Percentiles rank a stretch among this genome's conserved stretches.
These are phyloP conservation scores for Colletotrichum lupini DNA, from an alignment of 2,329 filamentous ascomycete species.

Conservation along the genomic window DNA sequence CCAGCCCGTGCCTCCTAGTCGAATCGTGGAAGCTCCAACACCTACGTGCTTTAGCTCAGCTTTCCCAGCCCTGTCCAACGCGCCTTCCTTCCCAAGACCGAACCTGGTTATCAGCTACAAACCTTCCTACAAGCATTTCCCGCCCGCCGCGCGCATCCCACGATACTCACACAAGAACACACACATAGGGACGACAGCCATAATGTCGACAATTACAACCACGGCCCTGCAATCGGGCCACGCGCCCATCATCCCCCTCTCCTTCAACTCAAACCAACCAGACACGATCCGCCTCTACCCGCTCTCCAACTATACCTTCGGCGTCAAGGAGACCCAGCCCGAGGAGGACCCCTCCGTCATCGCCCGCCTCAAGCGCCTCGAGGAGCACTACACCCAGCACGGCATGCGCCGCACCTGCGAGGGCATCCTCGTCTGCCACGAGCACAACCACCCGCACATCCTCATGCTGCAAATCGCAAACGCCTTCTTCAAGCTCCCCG, in stretches of 20 bases:
- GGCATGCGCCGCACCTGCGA: conserved; percentile 98
- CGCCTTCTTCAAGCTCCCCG: conserved; percentile 98
- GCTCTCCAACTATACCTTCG: conserved; percentile 98
- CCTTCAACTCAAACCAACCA: conserved; percentile 91
- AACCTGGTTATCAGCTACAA: not conserved
- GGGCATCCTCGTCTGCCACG: conserved; percentile 96
- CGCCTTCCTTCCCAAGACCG: not conserved
- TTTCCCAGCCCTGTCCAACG: conserved; percentile 7
- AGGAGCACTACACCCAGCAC: conserved; percentile 91
- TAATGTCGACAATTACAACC: conserved; percentile 87
- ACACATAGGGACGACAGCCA: conserved; percentile 32
- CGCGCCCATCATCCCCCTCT: conserved; percentile 81
- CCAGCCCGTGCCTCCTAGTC: not conserved
- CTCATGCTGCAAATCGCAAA: conserved; percentile 99
- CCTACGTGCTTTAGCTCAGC: conserved; percentile 5
- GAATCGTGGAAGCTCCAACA: conserved; percentile 14
- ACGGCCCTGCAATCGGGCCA: conserved; percentile 81
- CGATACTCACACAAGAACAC: not conserved
- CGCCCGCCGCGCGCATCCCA: not conserved
- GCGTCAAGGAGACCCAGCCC: conserved; percentile 97
- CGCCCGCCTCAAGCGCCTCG: conserved; percentile 90
- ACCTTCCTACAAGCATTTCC: not conserved
- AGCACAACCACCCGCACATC: conserved; percentile 99
- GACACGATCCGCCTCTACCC: conserved; percentile 91
- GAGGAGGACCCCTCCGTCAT: conserved; percentile 97